These are phyloP conservation scores for Colletotrichum tropicicola DNA, from an alignment of 2,329 filamentous ascomycete species.

Conservation along the genomic window DNA sequence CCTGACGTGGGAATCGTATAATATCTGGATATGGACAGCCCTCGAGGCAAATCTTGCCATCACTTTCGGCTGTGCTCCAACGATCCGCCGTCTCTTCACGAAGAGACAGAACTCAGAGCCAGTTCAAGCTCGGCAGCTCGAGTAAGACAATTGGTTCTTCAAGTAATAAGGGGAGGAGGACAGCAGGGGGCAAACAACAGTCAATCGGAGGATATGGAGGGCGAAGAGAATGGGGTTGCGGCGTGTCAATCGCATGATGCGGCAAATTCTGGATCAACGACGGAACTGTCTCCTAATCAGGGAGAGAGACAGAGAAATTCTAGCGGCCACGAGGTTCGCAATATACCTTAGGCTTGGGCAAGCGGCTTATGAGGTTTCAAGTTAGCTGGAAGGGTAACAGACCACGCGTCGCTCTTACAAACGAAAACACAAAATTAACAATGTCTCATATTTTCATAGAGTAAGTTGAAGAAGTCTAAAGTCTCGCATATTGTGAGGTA, in stretches of 20 bases:
- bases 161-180: not conserved
- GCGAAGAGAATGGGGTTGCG: not conserved
- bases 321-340: too few species aligned
- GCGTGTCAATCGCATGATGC: not conserved
- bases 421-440: too few species aligned
- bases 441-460: too few species aligned
- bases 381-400: too few species aligned
- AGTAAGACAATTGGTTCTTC: not conserved
- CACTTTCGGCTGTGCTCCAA: slow-evolving; percentile 45
- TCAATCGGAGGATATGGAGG: too few species aligned
- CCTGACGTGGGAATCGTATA: slow-evolving; percentile 50
- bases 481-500: too few species aligned
- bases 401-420: too few species aligned
- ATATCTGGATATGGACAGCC: slow-evolving; percentile 52
- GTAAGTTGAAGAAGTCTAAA: too few species aligned
- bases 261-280: not conserved
- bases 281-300: not conserved
- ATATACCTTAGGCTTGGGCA: too few species aligned
- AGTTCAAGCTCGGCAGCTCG: not conserved
- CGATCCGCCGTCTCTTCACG: not conserved
- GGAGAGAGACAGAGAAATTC: not conserved
- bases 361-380: too few species aligned
- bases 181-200: too few species aligned
- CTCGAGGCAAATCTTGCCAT: slow-evolving; percentile 52
- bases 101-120: not conserved